These are phyloP conservation scores for Stromatinia cepivora DNA, from an alignment of 2,329 filamentous ascomycete genomes.

Conservation along the genomic window DNA sequence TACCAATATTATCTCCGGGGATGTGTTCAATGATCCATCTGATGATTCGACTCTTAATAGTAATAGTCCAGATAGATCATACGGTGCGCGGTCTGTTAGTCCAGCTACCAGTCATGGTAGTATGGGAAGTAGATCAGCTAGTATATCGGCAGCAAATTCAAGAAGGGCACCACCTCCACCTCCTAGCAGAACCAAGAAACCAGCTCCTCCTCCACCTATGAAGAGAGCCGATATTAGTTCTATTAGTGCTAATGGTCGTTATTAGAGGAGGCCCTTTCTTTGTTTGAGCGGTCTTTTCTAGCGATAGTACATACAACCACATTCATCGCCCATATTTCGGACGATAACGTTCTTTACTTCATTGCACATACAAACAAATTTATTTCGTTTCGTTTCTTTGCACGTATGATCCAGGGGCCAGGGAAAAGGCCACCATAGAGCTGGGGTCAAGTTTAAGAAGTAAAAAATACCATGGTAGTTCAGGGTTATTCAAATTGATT, in stretches of 20 bases:
- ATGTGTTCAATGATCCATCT: conserved; percentile 52
- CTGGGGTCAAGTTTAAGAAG: background rate
- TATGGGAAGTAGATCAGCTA: conserved; percentile 51
- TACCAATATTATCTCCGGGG: conserved; percentile 28
- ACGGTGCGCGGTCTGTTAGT: conserved; percentile 52
- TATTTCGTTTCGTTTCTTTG: background rate
- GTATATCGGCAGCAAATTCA: conserved; percentile 46
- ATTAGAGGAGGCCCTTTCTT: background rate
- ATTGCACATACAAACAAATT: conserved; percentile 7
- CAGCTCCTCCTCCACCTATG: conserved; percentile 63
- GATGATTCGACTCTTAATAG: conserved; percentile 53
- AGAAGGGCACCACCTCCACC: conserved; percentile 62
- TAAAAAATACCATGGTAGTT: conserved; percentile 13
- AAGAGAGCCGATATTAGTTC: conserved; percentile 50
- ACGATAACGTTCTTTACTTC: background rate
- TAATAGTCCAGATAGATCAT: conserved; percentile 50
- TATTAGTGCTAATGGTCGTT: conserved; percentile 4
- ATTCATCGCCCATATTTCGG: background rate
- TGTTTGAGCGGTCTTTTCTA: background rate
- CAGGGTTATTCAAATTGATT: conserved; percentile 16
- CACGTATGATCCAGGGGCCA: no score
- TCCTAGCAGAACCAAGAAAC: conserved; percentile 63
- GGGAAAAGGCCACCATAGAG: background rate
- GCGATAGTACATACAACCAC: conserved; percentile 2
- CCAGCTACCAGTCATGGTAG: conserved; percentile 55